Evolutionary conservation across 169 alveolate species (phyloP), one percentile per base, ranked within the genome.

Genomic region (Miamiensis avidus): DNA sequence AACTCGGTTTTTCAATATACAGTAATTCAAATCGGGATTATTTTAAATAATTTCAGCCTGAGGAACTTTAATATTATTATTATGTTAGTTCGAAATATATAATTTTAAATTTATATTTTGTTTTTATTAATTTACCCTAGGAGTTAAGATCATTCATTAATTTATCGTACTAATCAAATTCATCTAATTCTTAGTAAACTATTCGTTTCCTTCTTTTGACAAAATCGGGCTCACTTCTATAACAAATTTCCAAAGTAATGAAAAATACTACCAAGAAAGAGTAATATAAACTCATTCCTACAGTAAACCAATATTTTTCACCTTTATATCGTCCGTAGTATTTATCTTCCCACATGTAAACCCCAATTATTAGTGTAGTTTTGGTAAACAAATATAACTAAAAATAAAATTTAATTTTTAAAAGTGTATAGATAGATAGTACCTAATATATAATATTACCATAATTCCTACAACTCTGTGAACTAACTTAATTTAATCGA

Each of bases 381-480:
- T 79, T 79, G 20, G 76, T 49, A 34, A 79, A 25, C 0, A 79
- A 49, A 49, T 11, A 49, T 11, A 49, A 20, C 69, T 49, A 11
- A 11, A 11, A 49, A 49, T 49, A 49, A 49, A n/a, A n/a, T n/a
- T n/a, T n/a, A n/a, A n/a, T n/a, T n/a, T n/a, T n/a, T n/a, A n/a
- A n/a, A n/a, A n/a, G n/a, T n/a, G n/a, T n/a, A n/a, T n/a, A n/a
- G n/a, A n/a, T n/a, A 25, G 29, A 30, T 6, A 75, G 1, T n/a
- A 75, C 1, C 4, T n/a, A 29, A 29, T 30, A 26, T 29, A 26
- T 30, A 6, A 29, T 75, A 26, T 29, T n/a, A 75, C 29, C 16
- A 29, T 75, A 26, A 75, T n/a, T 29, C 28, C 28, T 26, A 75
- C 30, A 49, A 79, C 75, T 79, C 65, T 79, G 30, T 79, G 84